Conservation (phyloP, 2,329 filamentous ascomycete genomes). For the Didymella pinodella region DNA sequence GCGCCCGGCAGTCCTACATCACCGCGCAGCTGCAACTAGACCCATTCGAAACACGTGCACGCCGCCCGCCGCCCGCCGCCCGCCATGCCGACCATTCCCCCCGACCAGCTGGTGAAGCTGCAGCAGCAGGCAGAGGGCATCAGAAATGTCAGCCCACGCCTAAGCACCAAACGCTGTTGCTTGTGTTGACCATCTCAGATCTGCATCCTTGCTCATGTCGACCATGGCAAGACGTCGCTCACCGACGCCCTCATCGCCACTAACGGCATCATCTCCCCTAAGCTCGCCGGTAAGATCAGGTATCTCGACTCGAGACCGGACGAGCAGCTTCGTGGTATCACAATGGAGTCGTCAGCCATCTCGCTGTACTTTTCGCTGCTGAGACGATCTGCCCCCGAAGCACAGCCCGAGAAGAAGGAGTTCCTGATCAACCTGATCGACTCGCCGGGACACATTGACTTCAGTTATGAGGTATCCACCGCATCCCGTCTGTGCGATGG, state of each 20-base stretch:
- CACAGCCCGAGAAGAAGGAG: slow-evolving; percentile 76
- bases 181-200: slow-evolving; percentile 60
- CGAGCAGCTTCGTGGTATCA: slow-evolving; percentile 94
- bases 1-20: slow-evolving; percentile 13
- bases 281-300: slow-evolving; percentile 95
- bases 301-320: slow-evolving; percentile 97
- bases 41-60: slow-evolving; percentile 10
- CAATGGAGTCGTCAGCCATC: slow-evolving; percentile 99
- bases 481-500: slow-evolving; percentile 94
- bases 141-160: slow-evolving; percentile 74
- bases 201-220: slow-evolving; percentile 94
- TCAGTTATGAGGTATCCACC: slow-evolving; percentile 97
- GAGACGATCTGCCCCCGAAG: slow-evolving; percentile 73
- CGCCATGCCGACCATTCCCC: slow-evolving; percentile 86
- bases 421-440: slow-evolving; percentile 98
- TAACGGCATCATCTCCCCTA: slow-evolving; percentile 98
- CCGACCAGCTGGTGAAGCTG: slow-evolving; percentile 88
- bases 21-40: not conserved
- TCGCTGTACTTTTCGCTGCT: slow-evolving; percentile 95
- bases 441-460: slow-evolving; percentile 97
- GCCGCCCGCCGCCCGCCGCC: not conserved
- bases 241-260: slow-evolving; percentile 96
- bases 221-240: slow-evolving; percentile 97
- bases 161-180: not conserved
- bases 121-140: slow-evolving; percentile 89